phyloP scores from a whole-genome alignment of 2,329 filamentous ascomycete species.

The Ramularia endophylla region DNA sequence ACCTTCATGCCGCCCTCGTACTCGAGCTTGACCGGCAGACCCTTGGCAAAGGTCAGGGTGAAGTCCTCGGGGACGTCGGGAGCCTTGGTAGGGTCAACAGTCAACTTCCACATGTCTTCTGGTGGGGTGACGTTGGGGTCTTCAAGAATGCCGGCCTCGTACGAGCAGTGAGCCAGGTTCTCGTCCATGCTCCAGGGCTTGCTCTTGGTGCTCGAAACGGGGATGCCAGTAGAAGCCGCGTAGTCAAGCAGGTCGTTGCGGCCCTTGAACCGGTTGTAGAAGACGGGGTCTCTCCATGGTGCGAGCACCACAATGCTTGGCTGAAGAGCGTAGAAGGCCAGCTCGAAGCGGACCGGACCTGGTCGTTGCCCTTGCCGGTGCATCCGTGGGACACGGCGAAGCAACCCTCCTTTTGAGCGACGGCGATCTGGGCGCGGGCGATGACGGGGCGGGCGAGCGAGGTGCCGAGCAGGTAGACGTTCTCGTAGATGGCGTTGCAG shows the following conservation, averaged over 20 bases:
- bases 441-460: conserved; percentile 64
- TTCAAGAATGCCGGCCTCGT: conserved; percentile 73
- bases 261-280: conserved; percentile 66
- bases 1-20: conserved; percentile 51
- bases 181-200: conserved; percentile 65
- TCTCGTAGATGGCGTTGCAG: conserved; percentile 57
- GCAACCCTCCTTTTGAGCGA: conserved; percentile 58
- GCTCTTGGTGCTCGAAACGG: conserved; percentile 66
- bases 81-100: conserved; percentile 59
- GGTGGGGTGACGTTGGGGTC: conserved; percentile 60
- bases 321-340: conserved; percentile 56
- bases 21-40: conserved; percentile 64
- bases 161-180: conserved; percentile 70
- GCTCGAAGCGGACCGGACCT: conserved; percentile 62
- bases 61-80: conserved; percentile 67
- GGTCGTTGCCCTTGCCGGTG: conserved; percentile 60
- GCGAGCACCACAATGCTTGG: conserved; percentile 66
- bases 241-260: conserved; percentile 69
- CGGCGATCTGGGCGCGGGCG: conserved; percentile 59
- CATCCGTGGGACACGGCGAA: conserved; percentile 45
- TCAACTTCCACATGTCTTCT: conserved; percentile 73
- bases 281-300: conserved; percentile 66
- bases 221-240: conserved; percentile 60
- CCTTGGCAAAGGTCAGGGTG: conserved; percentile 66
- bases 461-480: conserved; percentile 53